Evolutionary conservation across 345 rosid genomes (phyloP).

Genomic region (Reutealis trisperma): DNA sequence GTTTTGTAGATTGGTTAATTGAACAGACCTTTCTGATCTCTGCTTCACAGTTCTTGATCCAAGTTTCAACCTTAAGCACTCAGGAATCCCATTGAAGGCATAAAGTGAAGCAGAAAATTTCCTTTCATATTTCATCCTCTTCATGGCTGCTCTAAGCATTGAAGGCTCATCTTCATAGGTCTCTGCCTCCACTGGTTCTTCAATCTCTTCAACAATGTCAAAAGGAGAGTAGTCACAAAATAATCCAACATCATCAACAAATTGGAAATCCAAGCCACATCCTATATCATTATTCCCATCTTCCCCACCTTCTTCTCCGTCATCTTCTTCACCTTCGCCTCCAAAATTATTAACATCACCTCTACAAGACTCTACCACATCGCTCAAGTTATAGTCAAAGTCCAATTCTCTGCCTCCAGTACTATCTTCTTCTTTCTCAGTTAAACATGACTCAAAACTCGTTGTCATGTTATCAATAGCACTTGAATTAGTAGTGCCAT

Average conservation of each 20-base stretch:
- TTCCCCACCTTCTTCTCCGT: slow-evolving; percentile 26
- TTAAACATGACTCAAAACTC: slow-evolving; percentile 41
- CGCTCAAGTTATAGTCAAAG: slow-evolving; percentile 21
- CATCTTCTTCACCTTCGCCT: slow-evolving; percentile 22
- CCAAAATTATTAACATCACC: slow-evolving; percentile 18
- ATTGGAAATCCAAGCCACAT: slow-evolving; percentile 40
- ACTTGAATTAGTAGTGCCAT: not conserved
- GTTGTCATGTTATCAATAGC: slow-evolving; percentile 23
- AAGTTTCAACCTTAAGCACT: slow-evolving; percentile 50
- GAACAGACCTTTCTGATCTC: no score
- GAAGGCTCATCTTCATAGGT: slow-evolving; percentile 42
- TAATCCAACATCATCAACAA: slow-evolving; percentile 39
- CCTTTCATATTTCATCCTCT: slow-evolving; percentile 62
- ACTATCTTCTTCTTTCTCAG: slow-evolving; percentile 25
- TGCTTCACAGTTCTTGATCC: slow-evolving; percentile 28
- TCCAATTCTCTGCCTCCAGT: slow-evolving; percentile 19
- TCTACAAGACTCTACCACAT: no score
- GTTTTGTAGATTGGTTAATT: no score
- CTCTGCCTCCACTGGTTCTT: slow-evolving; percentile 39
- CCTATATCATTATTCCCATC: no score
- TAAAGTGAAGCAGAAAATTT: slow-evolving; percentile 67
- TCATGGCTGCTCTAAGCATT: slow-evolving; percentile 50
- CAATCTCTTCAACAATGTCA: slow-evolving; percentile 54
- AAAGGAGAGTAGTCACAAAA: slow-evolving; percentile 48
- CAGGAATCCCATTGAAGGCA: slow-evolving; percentile 61